These are phyloP conservation scores for slime mould (Dictyostelium discoideum) DNA, from an alignment of 78 protist genomes.

Conservation along the genomic window dicty_2.7 NC_007089.4:2947501-2948000, in stretches of 20 bases:
- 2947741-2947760: too few relatives aligned
- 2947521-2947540: neutral
- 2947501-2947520: neutral
- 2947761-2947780: too few relatives aligned
- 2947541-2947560: neutral
- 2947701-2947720: too few relatives aligned
- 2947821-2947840: neutral
- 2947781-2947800: too few relatives aligned
- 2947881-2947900: neutral
- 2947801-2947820: too few relatives aligned
- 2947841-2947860: too few relatives aligned
- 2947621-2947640: neutral
- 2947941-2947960: too few relatives aligned
- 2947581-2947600: neutral
- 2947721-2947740: too few relatives aligned
- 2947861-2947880: neutral
- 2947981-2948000: neutral
- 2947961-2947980: neutral
- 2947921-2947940: too few relatives aligned
- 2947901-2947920: too few relatives aligned
- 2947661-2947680: neutral
- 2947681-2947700: too few relatives aligned
- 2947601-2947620: neutral
- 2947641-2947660: neutral
- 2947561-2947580: slow-evolving; percentile 13